Base-by-base conservation (phyloP, 2,329 filamentous ascomycete genomes). In the Xylariaceae sp. region DNA sequence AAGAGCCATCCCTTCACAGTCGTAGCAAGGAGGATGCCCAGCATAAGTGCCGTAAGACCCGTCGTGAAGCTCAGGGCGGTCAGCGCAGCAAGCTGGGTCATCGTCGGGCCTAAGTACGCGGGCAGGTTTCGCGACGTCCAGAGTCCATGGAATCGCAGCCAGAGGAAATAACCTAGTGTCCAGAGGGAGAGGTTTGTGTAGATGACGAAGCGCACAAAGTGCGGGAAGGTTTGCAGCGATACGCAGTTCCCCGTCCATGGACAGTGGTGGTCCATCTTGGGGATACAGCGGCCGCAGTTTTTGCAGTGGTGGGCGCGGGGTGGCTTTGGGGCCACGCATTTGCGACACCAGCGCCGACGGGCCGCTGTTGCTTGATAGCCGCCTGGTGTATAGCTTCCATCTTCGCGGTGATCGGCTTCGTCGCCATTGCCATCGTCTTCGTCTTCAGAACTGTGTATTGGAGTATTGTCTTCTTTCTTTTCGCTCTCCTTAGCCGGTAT, bases 201-300 rank as follows among this genome's bases (percentile, higher is more conserved):
- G 58, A 83, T 67, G 41, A 94, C 76, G 72, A 94, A 92, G 63
- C 89, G 87, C 44, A 91, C 60, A 70, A 94, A 94, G 72, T 92
- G 86, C 7, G 89, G 89, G 64, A 91, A 88, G 1, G 87, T 92
- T 56, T 84, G 85, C 69, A 91, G 81, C 12, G 87, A 91, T 49
- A 94, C 87, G 73, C 89, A 95, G 71, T 92, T 92, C 56, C 73
- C 76, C 3, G 88, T 92, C 89, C 89, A 94, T 2, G 89, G 88
- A 67, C 89, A 94, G 73, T 95, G 88, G 72, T 91, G 87, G 72
- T 92, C 88, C 88, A 92, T 92, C 71, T 84, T 87, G 36, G 87
- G 86, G 46, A 91, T 81, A 70, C 88, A 91, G 63, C 85, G 82
- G 59, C 76, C 76, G 72, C 89, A 95, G 61, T 81, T 80, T 58